Base-by-base conservation (phyloP, 805 yeast species). In the Candida ponderosae region DNA sequence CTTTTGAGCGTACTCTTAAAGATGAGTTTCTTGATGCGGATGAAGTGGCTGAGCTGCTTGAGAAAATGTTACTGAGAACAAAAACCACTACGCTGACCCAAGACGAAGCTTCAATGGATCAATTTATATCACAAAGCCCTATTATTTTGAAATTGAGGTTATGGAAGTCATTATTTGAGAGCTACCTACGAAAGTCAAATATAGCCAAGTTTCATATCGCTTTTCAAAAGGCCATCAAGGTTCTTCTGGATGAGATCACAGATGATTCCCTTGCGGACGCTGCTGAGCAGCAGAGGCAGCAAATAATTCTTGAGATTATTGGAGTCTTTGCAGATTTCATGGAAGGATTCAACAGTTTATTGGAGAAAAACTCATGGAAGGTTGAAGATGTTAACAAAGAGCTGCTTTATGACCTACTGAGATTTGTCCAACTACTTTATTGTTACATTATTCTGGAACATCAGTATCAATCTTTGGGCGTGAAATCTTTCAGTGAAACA, bases 111-210 rank as follows among this genome's bases (percentile, higher is more conserved):
- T 77, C 88, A 7, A 78, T 87, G 55, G 63, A 68, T 18, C 56
- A 63, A 11, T 86, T 90, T 50, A 63, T 93, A 14, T 59, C 65
- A 3, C 65, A 63, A 11, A 76, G 94, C 0, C 75, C 93, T 0
- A 62, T 81, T 18, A 80, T 75, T 18, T 69, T 87, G 53, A 74
- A 74, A 39, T 60, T 88, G 29, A 79, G 79, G 37, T 59, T 93
- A 3, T 89, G 97, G 95, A 75, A 74, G 24, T 68, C 81, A 18
- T 61, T 89, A 15, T 67, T 86, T 34, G 74, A 71, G 43, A 70
- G 70, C 38, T 84, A 81, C 47, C 52, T 58, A 13, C 52, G 51
- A 3, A 48, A 37, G 7, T 24, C 41, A 2, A 49, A 60, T 18
- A 31, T 57, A 3, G 55, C 56, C 0, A 64, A 68, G 18, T 65